phyloP scores from a whole-genome alignment of 768 basidiomycete genomes.

The Leccinum variicolor region DNA sequence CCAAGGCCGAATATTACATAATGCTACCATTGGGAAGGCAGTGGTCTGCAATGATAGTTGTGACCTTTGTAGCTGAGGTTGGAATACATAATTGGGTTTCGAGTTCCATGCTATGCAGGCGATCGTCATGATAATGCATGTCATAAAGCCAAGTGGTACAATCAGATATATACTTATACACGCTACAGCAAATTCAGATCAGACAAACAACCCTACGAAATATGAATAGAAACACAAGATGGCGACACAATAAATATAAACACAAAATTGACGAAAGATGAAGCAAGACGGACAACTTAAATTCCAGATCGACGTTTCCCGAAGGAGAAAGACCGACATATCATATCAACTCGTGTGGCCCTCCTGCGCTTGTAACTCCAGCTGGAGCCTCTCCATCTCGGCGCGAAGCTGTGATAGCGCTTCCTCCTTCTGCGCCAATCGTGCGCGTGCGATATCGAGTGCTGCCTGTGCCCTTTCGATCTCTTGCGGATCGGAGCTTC shows the following conservation, averaged over 20 bases:
- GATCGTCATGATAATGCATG: no score
- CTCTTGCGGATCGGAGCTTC: slow-evolving; percentile 14
- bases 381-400: slow-evolving; percentile 22
- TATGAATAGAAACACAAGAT: background rate
- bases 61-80: no score
- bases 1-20: no score
- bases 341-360: background rate
- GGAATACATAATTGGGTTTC: no score
- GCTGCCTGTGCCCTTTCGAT: slow-evolving; percentile 20
- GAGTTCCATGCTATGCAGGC: no score
- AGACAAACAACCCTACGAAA: background rate
- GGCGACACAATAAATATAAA: background rate
- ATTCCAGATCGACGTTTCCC: background rate
- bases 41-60: no score
- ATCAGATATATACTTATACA: no score
- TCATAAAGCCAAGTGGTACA: no score
- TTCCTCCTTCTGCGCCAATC: slow-evolving; percentile 23
- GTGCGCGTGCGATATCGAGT: slow-evolving; percentile 19
- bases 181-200: background rate
- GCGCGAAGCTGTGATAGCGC: slow-evolving; percentile 17
- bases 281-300: background rate
- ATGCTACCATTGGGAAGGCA: no score
- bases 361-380: slow-evolving; percentile 4
- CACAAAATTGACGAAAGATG: background rate
- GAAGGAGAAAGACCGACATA: background rate